Evolutionary conservation across 306 rosid genomes (phyloP).

Genomic region (Sesbania bispinosa): DNA sequence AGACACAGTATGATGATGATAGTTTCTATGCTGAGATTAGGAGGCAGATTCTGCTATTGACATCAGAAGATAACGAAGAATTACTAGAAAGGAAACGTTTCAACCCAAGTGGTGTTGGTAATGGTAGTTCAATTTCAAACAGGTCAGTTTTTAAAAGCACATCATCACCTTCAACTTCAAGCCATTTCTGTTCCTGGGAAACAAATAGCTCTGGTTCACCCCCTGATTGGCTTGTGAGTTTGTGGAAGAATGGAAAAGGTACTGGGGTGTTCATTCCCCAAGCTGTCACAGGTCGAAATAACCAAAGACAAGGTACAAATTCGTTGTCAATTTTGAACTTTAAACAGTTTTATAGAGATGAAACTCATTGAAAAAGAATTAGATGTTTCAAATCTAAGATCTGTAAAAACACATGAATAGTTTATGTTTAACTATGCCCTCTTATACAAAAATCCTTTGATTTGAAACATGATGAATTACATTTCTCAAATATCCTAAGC

Average conservation of each 20-base stretch:
- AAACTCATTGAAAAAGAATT: too few species aligned
- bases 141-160: background rate
- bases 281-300: slow-evolving; percentile 14
- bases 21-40: slow-evolving; percentile 55
- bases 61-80: slow-evolving; percentile 33
- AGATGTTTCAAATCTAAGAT: too few species aligned
- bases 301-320: slow-evolving; percentile 33
- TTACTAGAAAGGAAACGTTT: slow-evolving; percentile 8
- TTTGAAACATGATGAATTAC: too few species aligned
- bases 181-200: slow-evolving; percentile 28
- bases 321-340: too few species aligned
- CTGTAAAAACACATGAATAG: too few species aligned
- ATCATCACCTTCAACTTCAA: background rate
- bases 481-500: too few species aligned
- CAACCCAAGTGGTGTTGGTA: background rate
- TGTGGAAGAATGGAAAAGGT: slow-evolving; percentile 44
- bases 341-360: too few species aligned
- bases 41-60: slow-evolving; percentile 56
- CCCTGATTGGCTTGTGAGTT: slow-evolving; percentile 37
- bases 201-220: slow-evolving; percentile 16
- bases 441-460: too few species aligned
- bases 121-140: background rate
- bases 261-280: slow-evolving; percentile 76
- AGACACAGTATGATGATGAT: slow-evolving; percentile 42
- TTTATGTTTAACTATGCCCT: too few species aligned